Conservation (phyloP, 495 filamentous ascomycete species). For the Rusavskia elegans region DNA sequence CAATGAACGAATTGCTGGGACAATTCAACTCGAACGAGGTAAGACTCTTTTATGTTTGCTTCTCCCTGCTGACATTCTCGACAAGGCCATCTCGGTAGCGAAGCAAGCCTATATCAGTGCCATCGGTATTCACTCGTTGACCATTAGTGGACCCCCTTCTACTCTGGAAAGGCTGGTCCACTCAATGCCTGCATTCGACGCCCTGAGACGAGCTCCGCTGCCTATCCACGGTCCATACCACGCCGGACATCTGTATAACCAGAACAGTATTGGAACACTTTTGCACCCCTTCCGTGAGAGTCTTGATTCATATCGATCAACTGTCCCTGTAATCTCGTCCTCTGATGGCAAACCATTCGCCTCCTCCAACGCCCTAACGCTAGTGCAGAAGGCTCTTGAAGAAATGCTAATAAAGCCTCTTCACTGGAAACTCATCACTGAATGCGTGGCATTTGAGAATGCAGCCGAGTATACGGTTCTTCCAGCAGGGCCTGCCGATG, state of each 20-base stretch:
- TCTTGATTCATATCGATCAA: background rate
- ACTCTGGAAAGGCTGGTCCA: constrained; percentile 20
- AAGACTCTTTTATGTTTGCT: background rate
- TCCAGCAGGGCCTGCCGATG: constrained; percentile 31
- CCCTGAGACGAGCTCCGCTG: background rate
- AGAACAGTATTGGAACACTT: background rate
- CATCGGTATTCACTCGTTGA: constrained; percentile 37
- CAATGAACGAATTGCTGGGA: background rate
- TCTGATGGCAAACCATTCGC: background rate
- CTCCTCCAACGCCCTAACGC: background rate
- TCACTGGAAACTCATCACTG: background rate
- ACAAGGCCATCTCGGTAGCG: constrained; percentile 1
- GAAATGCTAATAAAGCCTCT: background rate
- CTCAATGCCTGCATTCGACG: background rate
- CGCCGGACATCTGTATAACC: constrained; percentile 3
- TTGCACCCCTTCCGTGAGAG: background rate
- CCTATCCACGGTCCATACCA: constrained; percentile 7
- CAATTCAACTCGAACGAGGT: background rate
- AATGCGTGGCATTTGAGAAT: constrained; percentile 27
- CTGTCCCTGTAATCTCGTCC: background rate
- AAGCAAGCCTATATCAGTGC: constrained; percentile 38
- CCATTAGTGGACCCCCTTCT: constrained; percentile 46
- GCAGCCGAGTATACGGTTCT: constrained; percentile 30
- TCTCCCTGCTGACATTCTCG: background rate
- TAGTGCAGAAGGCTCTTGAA: background rate